phyloP scores from a whole-genome alignment of 257 asterid species.

The Petrea volubilis region DNA sequence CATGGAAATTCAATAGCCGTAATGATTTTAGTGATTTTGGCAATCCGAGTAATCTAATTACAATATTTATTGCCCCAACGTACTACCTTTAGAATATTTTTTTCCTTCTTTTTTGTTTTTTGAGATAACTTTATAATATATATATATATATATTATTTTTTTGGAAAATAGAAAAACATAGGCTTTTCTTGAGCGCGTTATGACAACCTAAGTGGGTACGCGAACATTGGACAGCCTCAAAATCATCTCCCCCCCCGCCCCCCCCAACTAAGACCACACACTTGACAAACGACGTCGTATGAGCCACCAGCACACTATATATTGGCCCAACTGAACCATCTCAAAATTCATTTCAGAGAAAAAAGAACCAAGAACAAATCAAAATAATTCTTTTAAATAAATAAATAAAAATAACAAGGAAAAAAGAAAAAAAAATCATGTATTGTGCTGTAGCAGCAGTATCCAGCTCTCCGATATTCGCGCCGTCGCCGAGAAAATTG shows the following conservation, averaged over 20 bases:
- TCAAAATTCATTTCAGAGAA: slow-evolving; percentile 14
- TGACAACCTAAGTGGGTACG: slow-evolving; percentile 17
- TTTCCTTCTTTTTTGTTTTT: too few species aligned
- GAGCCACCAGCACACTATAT: slow-evolving; percentile 20
- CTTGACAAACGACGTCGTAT: slow-evolving; percentile 33
- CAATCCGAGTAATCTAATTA: too few species aligned
- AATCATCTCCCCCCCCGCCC: too few species aligned
- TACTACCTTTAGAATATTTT: too few species aligned
- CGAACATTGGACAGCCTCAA: not conserved
- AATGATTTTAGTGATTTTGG: too few species aligned
- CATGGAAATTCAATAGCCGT: too few species aligned
- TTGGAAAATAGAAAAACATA: too few species aligned
- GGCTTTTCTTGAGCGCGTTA: too few species aligned
- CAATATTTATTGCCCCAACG: too few species aligned
- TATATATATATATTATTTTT: too few species aligned
- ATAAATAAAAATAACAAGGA: not conserved
- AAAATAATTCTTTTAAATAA: not conserved
- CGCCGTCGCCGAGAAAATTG: slow-evolving; percentile 48
- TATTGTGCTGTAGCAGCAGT: slow-evolving; percentile 48
- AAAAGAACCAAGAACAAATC: not conserved
- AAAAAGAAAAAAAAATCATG: slow-evolving; percentile 33
- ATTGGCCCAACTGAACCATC: not conserved
- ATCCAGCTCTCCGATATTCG: slow-evolving; percentile 56
- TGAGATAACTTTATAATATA: too few species aligned
- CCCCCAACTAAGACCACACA: too few species aligned